These are phyloP conservation scores for Cydonia oblonga DNA, from an alignment of 331 rosid species.

Conservation along the genomic window DNA sequence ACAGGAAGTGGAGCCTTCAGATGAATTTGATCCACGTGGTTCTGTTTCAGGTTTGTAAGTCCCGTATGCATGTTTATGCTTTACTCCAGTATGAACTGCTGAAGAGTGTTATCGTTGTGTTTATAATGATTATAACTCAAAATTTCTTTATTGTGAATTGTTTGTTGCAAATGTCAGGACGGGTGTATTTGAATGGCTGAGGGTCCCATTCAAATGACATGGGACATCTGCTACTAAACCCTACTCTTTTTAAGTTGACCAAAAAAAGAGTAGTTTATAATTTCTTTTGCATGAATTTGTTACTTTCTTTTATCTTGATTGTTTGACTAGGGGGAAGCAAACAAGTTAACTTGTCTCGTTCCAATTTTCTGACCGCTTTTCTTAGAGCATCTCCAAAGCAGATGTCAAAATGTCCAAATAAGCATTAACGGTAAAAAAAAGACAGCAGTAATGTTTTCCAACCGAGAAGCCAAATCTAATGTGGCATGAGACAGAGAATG, in stretches of 20 bases:
- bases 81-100: not conserved
- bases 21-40: slow-evolving; percentile 88
- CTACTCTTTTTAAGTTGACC: no score
- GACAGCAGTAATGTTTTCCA: no score
- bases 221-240: not conserved
- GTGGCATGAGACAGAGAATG: no score
- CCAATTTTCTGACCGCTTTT: not conserved
- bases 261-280: no score
- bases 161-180: not conserved
- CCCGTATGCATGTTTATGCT: not conserved
- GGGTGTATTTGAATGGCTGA: not conserved
- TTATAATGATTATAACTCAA: not conserved
- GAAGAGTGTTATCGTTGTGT: not conserved
- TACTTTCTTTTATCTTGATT: not conserved
- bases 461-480: no score
- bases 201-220: not conserved
- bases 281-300: not conserved
- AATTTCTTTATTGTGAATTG: not conserved
- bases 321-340: not conserved
- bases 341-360: not conserved
- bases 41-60: slow-evolving; percentile 36
- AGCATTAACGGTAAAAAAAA: no score
- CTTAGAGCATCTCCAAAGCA: no score
- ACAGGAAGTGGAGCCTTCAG: slow-evolving; percentile 36
- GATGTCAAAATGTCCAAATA: no score